Evolutionary conservation across 2,329 filamentous ascomycete genomes (phyloP).

Genomic region (Epicoccum sorghinum): DNA sequence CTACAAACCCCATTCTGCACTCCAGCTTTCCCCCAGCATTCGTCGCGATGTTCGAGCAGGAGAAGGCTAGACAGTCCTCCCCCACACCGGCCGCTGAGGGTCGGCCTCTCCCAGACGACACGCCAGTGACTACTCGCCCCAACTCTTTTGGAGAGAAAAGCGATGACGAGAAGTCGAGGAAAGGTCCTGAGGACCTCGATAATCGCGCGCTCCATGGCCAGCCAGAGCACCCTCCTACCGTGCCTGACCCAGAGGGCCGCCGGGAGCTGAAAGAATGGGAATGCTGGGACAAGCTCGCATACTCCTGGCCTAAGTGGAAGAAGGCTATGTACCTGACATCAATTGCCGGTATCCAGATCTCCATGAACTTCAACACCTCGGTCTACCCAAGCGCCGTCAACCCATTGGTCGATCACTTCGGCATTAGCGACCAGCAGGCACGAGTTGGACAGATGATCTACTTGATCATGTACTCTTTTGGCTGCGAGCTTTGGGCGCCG

Average conservation of each 20-base stretch:
- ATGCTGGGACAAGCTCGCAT: conserved; percentile 55
- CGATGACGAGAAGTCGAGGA: conserved; percentile 21
- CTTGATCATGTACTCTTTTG: conserved; percentile 79
- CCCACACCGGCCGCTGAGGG: conserved; percentile 8
- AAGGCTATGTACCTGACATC: conserved; percentile 60
- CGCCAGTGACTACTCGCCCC: conserved; percentile 2
- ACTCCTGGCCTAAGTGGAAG: conserved; percentile 53
- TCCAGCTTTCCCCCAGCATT: conserved; percentile 13
- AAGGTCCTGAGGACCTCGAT: conserved; percentile 14
- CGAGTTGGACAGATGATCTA: conserved; percentile 55
- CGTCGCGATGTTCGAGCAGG: conserved; percentile 6
- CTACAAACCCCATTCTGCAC: conserved; percentile 6
- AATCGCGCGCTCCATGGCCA: conserved; percentile 4
- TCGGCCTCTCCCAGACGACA: conserved; percentile 7
- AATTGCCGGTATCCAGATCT: conserved; percentile 60
- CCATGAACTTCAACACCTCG: conserved; percentile 63
- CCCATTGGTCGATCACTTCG: conserved; percentile 65
- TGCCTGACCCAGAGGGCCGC: conserved; percentile 23
- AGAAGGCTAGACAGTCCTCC: conserved; percentile 17
- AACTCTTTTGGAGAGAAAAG: conserved; percentile 16
- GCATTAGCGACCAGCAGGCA: conserved; percentile 38
- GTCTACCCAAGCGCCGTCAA: conserved; percentile 60
- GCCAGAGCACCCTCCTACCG: conserved; percentile 12
- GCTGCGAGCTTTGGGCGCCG: conserved; percentile 82
- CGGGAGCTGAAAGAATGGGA: conserved; percentile 48